Base-by-base conservation (phyloP, 2,329 filamentous ascomycete genomes). In the Scorias spongiosa region DNA sequence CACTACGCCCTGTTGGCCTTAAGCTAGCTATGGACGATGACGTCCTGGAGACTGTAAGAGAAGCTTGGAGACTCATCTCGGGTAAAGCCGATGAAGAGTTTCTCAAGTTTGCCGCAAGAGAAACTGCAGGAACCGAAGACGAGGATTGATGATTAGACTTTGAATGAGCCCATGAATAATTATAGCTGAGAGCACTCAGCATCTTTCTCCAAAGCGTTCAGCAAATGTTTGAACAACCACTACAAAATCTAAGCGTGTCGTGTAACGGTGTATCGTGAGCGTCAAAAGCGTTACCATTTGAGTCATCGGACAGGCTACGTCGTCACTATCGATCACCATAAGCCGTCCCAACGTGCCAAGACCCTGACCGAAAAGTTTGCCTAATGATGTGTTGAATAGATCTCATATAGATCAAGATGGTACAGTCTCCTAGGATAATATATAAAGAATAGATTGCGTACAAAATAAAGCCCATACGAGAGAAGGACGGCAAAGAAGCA, bases 101-200 rank as follows among this genome's bases (percentile, higher is more conserved):
- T 54, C 79, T 95, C 74, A 68, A 73, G 15, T 94, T 94, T 59
- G 74, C 80, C 41, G 83, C 91, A 47, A 73, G 85, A 18, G 80
- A 87, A 57, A 72, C 69, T 11, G 67, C 64, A 46, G 74, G 74
- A 29, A 77, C 83, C 44, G 72, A 76, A 32, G 71, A 75, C 28
- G 43, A 41, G 18, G 44, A 48, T 12, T 36, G 15, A 15, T 36
- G 32, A 36, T 9, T 12, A 36, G 11, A 36, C 5, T 26, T 26
- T 26, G 20, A 26, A 26, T 7, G 20, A 26, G 20, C 20, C 20
- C 20, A 26, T 26, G 20, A 26, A 26, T 26, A 26, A 26, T 26
- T 26, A 7, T 7, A 26, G 3, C 7, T 26, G 7, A 26, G 20
- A 26, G 4, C 20, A 26, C 20, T 26, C 20, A 26, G 20, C 7